These are phyloP conservation scores for Penicillium simplicissimum DNA, from an alignment of 495 filamentous ascomycete genomes.

Conservation along the genomic window DNA sequence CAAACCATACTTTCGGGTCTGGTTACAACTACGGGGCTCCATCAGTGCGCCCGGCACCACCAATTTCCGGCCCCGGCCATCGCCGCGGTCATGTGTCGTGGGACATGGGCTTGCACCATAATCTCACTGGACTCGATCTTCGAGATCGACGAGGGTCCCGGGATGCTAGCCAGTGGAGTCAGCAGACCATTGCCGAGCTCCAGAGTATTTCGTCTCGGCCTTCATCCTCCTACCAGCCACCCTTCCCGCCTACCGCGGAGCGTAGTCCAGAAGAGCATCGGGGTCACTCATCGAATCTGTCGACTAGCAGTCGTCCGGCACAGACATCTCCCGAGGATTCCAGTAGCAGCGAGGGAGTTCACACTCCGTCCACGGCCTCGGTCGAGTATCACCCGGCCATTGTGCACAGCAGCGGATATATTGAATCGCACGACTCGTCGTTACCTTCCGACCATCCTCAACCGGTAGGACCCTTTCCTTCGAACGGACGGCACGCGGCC, in stretches of 20 bases:
- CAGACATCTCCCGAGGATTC: constrained; percentile 72
- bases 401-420: constrained; percentile 61
- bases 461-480: constrained; percentile 42
- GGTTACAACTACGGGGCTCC: constrained; percentile 51
- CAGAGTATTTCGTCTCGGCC: constrained; percentile 45
- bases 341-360: constrained; percentile 68
- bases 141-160: constrained; percentile 50
- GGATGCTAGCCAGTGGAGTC: constrained; percentile 56
- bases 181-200: constrained; percentile 49
- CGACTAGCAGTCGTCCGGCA: constrained; percentile 38
- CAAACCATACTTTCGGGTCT: constrained; percentile 35
- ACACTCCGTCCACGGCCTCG: constrained; percentile 62
- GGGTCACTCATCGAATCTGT: constrained; percentile 30
- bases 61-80: constrained; percentile 56
- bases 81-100: constrained; percentile 65
- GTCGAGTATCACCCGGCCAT: constrained; percentile 66
- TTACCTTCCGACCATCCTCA: constrained; percentile 45
- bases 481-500: constrained; percentile 31
- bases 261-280: constrained; percentile 37
- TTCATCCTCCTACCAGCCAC: constrained; percentile 45
- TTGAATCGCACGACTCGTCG: constrained; percentile 53
- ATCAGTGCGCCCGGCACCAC: constrained; percentile 47
- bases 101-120: constrained; percentile 75
- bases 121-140: constrained; percentile 73
- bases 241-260: constrained; percentile 29